Evolutionary conservation across 1,139 yeast species (phyloP), one percentile per base, ranked within the genome.

Genomic region (Sugiyamaella paludigena): DNA sequence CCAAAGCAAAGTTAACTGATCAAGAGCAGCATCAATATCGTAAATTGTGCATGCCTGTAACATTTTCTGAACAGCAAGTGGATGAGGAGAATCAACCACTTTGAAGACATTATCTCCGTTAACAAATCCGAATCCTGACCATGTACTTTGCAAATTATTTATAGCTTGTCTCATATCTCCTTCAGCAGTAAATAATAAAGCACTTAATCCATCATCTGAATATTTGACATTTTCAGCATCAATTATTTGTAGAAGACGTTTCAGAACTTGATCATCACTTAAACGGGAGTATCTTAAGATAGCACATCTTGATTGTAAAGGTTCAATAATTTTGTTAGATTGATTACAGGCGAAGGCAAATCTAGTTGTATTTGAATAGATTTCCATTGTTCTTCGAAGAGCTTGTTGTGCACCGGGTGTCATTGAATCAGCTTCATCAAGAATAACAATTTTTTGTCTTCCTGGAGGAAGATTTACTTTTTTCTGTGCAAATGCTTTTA

Each of bases 101-200:
- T 87, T 88, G 73, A 89, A 92, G 16, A 92, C 98, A 63, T 91
- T 92, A 36, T 87, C 87, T 45, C 89, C 92, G 61, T 83, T 86
- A 12, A 92, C 97, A 55, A 87, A 77, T 1, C 87, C 92, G 69
- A 91, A 91, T 1, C 98, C 98, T 1, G 96, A 89, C 28, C 84
- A 94, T 0, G 98, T 89, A 64, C 95, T 84, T 64, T 92, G 98
- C 51, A 92, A 67, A 66, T 92, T 92, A 63, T 94, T 94, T 45
- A 94, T 79, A 0, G 98, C 98, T 67, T 92, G 98, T 69, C 99
- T 80, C 98, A 94, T 92, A 65, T 92, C 99, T 50, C 98, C 98
- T 66, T 92, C 99, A 0, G 97, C 95, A 0, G 97, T 85, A 70
- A 92, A 92, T n/a, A 94, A 81, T 53, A 92, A 75, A 0, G 98